phyloP scores from a whole-genome alignment of 192 early-diverging fungal species.

The Kickxella alabastrina region DNA sequence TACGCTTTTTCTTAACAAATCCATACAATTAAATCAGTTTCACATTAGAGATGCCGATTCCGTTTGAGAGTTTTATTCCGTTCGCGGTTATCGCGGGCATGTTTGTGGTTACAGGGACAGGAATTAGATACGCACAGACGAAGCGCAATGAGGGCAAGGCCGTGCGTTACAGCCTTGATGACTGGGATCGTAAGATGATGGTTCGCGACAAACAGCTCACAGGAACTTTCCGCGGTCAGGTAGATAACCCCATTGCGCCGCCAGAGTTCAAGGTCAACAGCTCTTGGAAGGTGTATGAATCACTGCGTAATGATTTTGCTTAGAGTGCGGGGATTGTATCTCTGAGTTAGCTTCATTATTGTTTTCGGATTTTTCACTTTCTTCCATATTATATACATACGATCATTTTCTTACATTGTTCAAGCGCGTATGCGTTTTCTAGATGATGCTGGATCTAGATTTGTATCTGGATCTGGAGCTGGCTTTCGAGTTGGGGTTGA shows the following conservation, averaged over 20 bases:
- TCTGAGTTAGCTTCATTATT: too few species aligned
- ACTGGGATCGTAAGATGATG: slow-evolving; percentile 79
- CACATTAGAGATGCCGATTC: slow-evolving; percentile 74
- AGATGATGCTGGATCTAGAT: too few species aligned
- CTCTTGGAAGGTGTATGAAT: slow-evolving; percentile 64
- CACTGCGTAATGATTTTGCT: slow-evolving; percentile 30
- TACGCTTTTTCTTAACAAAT: background rate
- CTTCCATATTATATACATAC: too few species aligned
- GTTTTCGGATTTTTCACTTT: too few species aligned
- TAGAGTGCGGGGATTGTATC: too few species aligned
- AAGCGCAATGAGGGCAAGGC: slow-evolving; percentile 64
- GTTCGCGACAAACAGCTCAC: slow-evolving; percentile 71
- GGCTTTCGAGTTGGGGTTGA: too few species aligned
- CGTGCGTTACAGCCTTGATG: slow-evolving; percentile 61
- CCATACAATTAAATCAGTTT: background rate
- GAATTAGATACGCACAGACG: slow-evolving; percentile 56
- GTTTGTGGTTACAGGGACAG: slow-evolving; percentile 59
- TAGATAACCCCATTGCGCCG: slow-evolving; percentile 53
- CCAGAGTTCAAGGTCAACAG: slow-evolving; percentile 66
- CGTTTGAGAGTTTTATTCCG: slow-evolving; percentile 73
- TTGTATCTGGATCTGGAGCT: too few species aligned
- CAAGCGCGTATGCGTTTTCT: too few species aligned
- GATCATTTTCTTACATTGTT: too few species aligned
- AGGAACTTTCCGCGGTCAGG: slow-evolving; percentile 64
- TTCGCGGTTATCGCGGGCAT: slow-evolving; percentile 68